Evolutionary conservation across 2,329 filamentous ascomycete genomes (phyloP).

Genomic region (Mollisiaceae sp.): DNA sequence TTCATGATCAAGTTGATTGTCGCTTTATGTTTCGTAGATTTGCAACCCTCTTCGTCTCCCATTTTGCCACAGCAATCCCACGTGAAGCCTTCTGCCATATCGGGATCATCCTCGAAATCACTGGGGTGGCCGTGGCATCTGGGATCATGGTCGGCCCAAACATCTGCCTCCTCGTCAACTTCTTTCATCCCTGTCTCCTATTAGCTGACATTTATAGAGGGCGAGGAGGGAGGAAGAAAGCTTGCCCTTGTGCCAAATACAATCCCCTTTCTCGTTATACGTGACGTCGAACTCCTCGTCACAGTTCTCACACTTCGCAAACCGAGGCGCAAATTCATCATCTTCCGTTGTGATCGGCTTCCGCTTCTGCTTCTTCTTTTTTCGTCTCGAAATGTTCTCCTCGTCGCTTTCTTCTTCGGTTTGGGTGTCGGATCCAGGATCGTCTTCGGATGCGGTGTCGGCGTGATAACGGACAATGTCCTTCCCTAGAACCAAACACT

Average conservation of each 20-base stretch:
- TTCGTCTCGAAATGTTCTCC: neutral
- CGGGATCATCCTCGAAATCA: slow-evolving; percentile 19
- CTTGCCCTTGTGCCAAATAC: slow-evolving; percentile 24
- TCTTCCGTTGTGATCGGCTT: neutral
- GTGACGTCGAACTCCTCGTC: slow-evolving; percentile 25
- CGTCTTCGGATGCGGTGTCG: slow-evolving; percentile 15
- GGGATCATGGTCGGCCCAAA: slow-evolving; percentile 28
- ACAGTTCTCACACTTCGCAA: slow-evolving; percentile 23
- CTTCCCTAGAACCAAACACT: slow-evolving; percentile 1
- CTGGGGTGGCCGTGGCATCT: slow-evolving; percentile 17
- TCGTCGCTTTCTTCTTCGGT: neutral
- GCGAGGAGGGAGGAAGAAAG: neutral
- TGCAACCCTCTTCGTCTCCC: slow-evolving; percentile 17
- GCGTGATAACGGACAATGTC: slow-evolving; percentile 18
- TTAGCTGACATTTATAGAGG: neutral
- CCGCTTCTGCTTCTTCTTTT: neutral
- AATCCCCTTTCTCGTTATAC: slow-evolving; percentile 12
- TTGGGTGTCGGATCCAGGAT: neutral
- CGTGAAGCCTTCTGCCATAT: slow-evolving; percentile 20
- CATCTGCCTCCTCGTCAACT: slow-evolving; percentile 14
- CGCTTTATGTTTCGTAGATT: slow-evolving; percentile 17
- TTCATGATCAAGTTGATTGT: slow-evolving; percentile 8
- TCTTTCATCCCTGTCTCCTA: slow-evolving; percentile 16
- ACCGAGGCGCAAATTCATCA: slow-evolving; percentile 11
- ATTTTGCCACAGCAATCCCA: slow-evolving; percentile 24